Evolutionary conservation across 768 basidiomycete genomes (phyloP), one percentile per base, ranked within the genome.

Genomic region (Cystofilobasidium ferigula): DNA sequence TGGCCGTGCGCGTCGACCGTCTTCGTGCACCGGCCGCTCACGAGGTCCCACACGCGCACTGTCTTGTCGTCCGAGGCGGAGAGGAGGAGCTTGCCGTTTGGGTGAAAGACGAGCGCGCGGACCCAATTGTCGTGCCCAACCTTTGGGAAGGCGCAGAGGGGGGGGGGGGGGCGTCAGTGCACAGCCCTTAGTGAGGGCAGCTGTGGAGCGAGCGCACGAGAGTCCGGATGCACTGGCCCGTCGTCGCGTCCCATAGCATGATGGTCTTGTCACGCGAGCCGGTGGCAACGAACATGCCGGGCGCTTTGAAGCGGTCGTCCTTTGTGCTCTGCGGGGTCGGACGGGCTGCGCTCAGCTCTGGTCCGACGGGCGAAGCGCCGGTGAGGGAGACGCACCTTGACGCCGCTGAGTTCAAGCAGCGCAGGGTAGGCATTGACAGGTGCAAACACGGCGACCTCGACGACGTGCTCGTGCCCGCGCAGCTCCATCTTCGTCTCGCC

Each of bases 61-160:
- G 88, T 88, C 77, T 91, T 88, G 79, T 94, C 91, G 74, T 94
- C 91, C 16, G 88, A 87, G 5, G 87, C 88, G 12, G 89, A 91
- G n/a, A 94, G 80, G 16, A 94, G 82, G 74, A 84, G 86, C 75
- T 92, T 92, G 20, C 91, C 91, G 13, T 83, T 83, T 0, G 91
- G 91, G 76, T 93, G 91, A 79, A 93, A 93, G 22, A 87, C 84
- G 51, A 94, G 80, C 0, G 85, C 87, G 64, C 89, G 84, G 59
- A 94, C 81, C 91, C 91, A 94, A 71, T 90, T 89, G 75, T 92
- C 89, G 72, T 94, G 75, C 3, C 76, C 76, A 40, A 61, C 70
- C 75, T 76, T 1, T 30, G 0, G 16, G 26, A 12, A 22, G 12
- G 42, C 12, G 24, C 16, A 48, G 20, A 24, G 20, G 2, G 20